Base-by-base conservation (phyloP, 495 filamentous ascomycete genomes). In the Xylaria longipes region DNA sequence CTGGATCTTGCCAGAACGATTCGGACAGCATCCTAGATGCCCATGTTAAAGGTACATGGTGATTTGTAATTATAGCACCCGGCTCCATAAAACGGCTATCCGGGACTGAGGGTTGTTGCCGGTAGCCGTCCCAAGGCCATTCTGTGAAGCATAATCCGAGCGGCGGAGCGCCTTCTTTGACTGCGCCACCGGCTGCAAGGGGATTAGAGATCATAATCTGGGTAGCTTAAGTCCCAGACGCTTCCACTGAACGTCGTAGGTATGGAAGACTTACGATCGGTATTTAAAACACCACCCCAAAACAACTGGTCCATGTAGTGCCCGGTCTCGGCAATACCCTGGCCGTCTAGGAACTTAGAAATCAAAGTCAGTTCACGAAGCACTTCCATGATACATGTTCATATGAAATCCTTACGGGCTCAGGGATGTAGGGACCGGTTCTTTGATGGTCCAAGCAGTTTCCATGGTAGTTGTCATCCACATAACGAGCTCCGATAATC, bases 261-360 rank as follows among this genome's bases (percentile, higher is more conserved):
- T 22, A 33, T 20, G 27, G 27, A 1, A 31, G 17, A 61, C n/a
- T 37, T 20, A 61, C 57, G 33, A 14, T 29, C 17, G 7, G 17
- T 11, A 39, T n/a, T 17, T 20, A n/a, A 5, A 61, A 14, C 17
- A 6, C 57, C 57, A 11, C 57, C 57, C 14, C 33, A 61, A n/a
- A 61, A 61, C 0, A 33, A 17, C 33, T 61, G 57, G 17, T 61
- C 57, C 57, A 61, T 61, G 33, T 37, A 61, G n/a, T 61, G 57
- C 7, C 57, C 57, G n/a, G 57, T 22, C n/a, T 61, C 57, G 12
- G 27, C 27, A 61, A 33, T 33, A 14, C 57, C 57, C 17, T 17
- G 17, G 31, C 6, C 57, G 9, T 61, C 17, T 7, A 61, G 12
- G n/a, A 61, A 37, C 57, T 61, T 17, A 33, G 54, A 33, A 57